Evolutionary conservation across 163 green algal species (phyloP).

Genomic region (Scenedesmus sp.): DNA sequence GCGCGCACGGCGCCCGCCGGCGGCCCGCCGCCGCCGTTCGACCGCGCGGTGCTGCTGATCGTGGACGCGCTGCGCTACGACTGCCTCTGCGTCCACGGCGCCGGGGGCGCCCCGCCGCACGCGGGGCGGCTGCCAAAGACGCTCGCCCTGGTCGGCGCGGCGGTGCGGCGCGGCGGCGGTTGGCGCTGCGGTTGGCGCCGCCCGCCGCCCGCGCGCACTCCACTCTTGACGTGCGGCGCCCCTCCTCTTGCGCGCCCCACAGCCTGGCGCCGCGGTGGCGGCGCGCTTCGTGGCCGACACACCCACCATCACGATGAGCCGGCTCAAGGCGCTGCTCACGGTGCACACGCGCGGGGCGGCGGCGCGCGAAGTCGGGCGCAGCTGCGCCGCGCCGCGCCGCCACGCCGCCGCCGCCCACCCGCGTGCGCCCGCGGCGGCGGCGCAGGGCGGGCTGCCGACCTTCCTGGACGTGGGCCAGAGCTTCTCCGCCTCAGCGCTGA

Average conservation of each 20-base stretch:
- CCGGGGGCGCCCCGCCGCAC: background rate
- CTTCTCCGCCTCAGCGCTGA: conserved; percentile 81
- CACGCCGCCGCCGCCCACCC: too few species aligned
- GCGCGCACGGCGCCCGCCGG: conserved; percentile 5
- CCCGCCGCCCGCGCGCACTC: background rate
- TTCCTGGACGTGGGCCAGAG: conserved; percentile 93
- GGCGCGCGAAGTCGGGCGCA: too few species aligned
- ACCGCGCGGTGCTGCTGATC: conserved; percentile 67
- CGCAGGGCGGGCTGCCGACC: conserved; percentile 86
- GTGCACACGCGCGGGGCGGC: conserved; percentile 33
- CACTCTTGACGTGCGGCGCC: background rate
- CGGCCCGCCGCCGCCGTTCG: conserved; percentile 23
- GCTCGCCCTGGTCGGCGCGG: conserved; percentile 12
- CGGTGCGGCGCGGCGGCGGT: conserved; percentile 26
- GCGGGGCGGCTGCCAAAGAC: conserved; percentile 44
- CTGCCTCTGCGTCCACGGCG: conserved; percentile 53
- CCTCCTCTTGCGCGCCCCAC: conserved; percentile 13
- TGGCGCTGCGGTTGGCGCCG: conserved; percentile 12
- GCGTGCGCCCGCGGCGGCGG: too few species aligned
- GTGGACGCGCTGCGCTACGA: conserved; percentile 78
- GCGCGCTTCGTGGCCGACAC: conserved; percentile 89
- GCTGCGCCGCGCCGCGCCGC: too few species aligned
- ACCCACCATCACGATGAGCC: conserved; percentile 93
- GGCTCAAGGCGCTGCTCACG: conserved; percentile 86
- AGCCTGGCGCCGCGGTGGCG: conserved; percentile 55